Conservation (phyloP, 1,284 basidiomycete genomes). For the Moniliophthora roreri region DNA sequence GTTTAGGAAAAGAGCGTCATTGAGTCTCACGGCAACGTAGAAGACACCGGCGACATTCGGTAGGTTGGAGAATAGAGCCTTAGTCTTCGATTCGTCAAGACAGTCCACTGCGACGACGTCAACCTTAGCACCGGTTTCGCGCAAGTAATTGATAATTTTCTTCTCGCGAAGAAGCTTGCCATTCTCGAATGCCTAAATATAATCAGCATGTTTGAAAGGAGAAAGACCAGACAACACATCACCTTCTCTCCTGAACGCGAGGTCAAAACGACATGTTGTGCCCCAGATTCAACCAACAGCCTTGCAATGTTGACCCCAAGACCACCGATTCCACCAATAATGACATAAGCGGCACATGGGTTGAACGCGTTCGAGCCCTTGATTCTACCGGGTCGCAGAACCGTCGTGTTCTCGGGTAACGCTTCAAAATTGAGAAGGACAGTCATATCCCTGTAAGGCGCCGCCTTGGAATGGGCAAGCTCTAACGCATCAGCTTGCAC, state of each 20-base stretch:
- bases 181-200: neutral
- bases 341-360: neutral
- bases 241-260: constrained; percentile 3
- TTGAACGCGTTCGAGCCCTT: neutral
- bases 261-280: constrained; percentile 3
- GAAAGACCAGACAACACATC: too few species aligned
- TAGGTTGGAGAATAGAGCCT: neutral
- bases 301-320: neutral
- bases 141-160: neutral
- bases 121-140: neutral
- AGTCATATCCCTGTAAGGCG: neutral
- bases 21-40: constrained; percentile 18
- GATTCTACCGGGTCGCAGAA: neutral
- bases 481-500: constrained; percentile 1
- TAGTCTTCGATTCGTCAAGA: constrained; percentile 2
- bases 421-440: constrained; percentile 3
- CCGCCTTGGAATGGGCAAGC: neutral
- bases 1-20: constrained; percentile 17
- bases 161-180: neutral
- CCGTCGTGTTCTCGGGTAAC: neutral
- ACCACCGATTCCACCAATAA: constrained; percentile 1
- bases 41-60: constrained; percentile 15
- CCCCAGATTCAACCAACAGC: neutral
- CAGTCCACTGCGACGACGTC: constrained; percentile 3
- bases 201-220: neutral